Conservation (phyloP, 441 rosid species). For the Populus trichocarpa region DNA sequence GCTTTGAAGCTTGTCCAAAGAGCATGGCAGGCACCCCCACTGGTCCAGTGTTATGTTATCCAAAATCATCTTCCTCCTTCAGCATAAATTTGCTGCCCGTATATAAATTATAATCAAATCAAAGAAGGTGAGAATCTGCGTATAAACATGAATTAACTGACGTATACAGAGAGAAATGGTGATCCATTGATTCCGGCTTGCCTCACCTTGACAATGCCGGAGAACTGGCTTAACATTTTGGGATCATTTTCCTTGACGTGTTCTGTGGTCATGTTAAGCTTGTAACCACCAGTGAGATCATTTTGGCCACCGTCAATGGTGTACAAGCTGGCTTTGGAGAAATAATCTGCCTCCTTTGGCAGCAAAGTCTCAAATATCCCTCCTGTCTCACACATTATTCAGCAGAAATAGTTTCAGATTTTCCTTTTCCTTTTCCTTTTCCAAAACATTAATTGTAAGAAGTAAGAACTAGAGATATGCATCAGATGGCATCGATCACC, state of each 20-base stretch:
- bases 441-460: conserved; percentile 42
- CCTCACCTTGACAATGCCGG: conserved; percentile 40
- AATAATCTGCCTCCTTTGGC: conserved; percentile 43
- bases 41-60: conserved; percentile 76
- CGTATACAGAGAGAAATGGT: too few species aligned
- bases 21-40: conserved; percentile 60
- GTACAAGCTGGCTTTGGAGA: conserved; percentile 51
- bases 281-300: conserved; percentile 63
- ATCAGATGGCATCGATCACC: too few species aligned
- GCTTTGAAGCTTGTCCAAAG: conserved; percentile 41
- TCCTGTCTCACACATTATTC: conserved; percentile 20
- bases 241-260: conserved; percentile 53
- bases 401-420: conserved; percentile 23
- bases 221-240: conserved; percentile 27
- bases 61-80: conserved; percentile 62
- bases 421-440: conserved; percentile 25
- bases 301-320: conserved; percentile 79
- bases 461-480: conserved; percentile 17
- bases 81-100: conserved; percentile 37
- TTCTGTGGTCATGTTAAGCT: conserved; percentile 39
- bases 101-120: not conserved
- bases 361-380: conserved; percentile 46
- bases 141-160: too few species aligned
- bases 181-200: too few species aligned
- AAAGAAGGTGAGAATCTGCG: too few species aligned